These are phyloP conservation scores for Boletus pseudopeckii DNA, from an alignment of 768 basidiomycete genomes.

Conservation along the genomic window DNA sequence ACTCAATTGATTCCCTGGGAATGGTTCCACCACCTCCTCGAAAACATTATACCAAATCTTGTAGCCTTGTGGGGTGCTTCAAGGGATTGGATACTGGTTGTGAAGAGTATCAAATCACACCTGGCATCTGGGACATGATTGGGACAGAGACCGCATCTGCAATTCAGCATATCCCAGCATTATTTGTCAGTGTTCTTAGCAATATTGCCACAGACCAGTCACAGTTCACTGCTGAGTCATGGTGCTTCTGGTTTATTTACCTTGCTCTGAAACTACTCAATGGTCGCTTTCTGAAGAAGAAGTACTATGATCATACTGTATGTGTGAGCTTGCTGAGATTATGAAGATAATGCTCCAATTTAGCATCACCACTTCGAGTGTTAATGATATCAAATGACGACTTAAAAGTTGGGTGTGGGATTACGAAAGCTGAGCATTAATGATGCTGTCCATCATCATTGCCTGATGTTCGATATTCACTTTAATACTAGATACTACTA, in stretches of 20 bases:
- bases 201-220: slow-evolving; percentile 31
- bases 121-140: too few relatives aligned
- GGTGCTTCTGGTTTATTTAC: slow-evolving; percentile 21
- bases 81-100: too few relatives aligned
- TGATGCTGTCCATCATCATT: too few relatives aligned
- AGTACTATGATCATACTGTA: slow-evolving; percentile 17
- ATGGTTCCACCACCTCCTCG: too few relatives aligned
- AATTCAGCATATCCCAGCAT: slow-evolving; percentile 26
- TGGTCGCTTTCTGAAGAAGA: background rate
- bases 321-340: background rate
- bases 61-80: too few relatives aligned
- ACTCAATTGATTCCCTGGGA: too few relatives aligned
- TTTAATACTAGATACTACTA: background rate
- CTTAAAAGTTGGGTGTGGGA: slow-evolving; percentile 4
- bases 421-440: slow-evolving; percentile 4
- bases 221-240: slow-evolving; percentile 18
- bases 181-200: slow-evolving; percentile 28
- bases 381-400: background rate
- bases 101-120: too few relatives aligned
- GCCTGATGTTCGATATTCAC: too few relatives aligned
- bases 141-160: slow-evolving; percentile 21
- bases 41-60: too few relatives aligned
- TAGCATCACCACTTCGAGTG: background rate
- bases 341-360: slow-evolving; percentile 10
- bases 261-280: slow-evolving; percentile 17